These are phyloP conservation scores for Diddensiella santjacobensis DNA, from an alignment of 805 yeast species.

Conservation along the genomic window DNA sequence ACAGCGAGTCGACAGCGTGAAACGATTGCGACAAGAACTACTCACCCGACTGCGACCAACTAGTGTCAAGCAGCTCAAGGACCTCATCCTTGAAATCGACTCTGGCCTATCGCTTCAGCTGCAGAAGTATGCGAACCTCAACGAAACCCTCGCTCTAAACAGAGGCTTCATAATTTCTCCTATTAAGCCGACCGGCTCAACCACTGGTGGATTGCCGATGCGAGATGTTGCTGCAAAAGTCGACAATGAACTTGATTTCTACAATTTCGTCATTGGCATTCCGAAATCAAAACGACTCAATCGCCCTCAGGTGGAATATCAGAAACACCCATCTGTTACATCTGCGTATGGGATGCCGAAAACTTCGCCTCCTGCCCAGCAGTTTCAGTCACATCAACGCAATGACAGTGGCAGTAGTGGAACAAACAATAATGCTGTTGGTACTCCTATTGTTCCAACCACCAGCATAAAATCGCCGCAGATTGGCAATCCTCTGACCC, in stretches of 20 bases:
- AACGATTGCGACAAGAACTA: conserved; percentile 69
- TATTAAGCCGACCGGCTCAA: conserved; percentile 41
- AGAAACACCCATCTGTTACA: conserved; percentile 33
- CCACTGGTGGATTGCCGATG: conserved; percentile 60
- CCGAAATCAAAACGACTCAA: conserved; percentile 31
- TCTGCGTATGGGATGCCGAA: conserved; percentile 16
- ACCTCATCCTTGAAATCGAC: conserved; percentile 80
- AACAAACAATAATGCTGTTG: not conserved
- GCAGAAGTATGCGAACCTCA: conserved; percentile 83
- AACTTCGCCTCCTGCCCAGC: conserved; percentile 4
- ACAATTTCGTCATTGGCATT: conserved; percentile 52
- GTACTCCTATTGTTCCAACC: conserved; percentile 1
- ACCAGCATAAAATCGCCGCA: not conserved
- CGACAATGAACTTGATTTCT: conserved; percentile 80
- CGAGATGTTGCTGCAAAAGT: conserved; percentile 69
- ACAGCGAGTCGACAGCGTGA: conserved; percentile 67
- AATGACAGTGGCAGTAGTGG: not conserved
- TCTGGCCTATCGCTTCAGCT: conserved; percentile 85
- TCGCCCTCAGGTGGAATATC: conserved; percentile 31
- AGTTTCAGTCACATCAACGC: not conserved
- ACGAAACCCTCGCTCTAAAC: conserved; percentile 78
- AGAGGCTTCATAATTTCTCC: conserved; percentile 83
- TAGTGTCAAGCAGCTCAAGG: conserved; percentile 64
- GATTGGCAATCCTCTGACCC: not conserved
- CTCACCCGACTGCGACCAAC: conserved; percentile 73